Conservation (phyloP, 257 asterid species). For the Haberlea rhodopensis region DNA sequence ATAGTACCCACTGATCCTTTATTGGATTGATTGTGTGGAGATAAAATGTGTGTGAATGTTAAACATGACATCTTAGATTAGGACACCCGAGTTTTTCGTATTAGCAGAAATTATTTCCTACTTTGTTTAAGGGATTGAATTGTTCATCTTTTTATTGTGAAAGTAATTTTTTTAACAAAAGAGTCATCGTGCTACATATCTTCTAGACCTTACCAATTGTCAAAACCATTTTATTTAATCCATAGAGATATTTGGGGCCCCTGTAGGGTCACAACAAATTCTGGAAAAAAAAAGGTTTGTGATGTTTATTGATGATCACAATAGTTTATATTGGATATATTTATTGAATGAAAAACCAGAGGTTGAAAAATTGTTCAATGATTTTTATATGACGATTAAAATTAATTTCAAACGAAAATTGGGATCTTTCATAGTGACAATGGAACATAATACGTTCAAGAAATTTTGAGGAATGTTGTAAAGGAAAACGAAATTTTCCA, state of each 20-base stretch:
- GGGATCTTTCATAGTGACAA: not conserved
- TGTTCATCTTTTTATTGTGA: constrained; percentile 24
- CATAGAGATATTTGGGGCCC: constrained; percentile 18
- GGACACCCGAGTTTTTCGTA: no score
- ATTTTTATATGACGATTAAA: not conserved
- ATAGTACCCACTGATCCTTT: no score
- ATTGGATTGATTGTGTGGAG: no score
- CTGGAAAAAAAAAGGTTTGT: constrained; percentile 14
- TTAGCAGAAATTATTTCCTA: no score
- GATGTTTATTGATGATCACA: constrained; percentile 16
- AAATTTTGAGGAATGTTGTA: not conserved
- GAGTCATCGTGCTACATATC: not conserved
- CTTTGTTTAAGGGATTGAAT: no score
- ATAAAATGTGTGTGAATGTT: no score
- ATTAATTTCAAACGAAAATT: not conserved
- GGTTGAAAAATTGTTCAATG: not conserved
- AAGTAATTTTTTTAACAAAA: not conserved
- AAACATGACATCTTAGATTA: no score
- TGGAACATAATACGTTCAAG: not conserved
- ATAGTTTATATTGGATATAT: constrained; percentile 2
- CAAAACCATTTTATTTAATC: constrained; percentile 4
- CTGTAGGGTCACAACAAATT: not conserved
- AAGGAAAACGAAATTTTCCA: not conserved
- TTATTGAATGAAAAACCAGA: not conserved
- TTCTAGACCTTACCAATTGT: not conserved